A percentile compares a stretch with the other conserved stretches of the same genome.
These are phyloP conservation scores for Beta lomatogona DNA, from an alignment of 179 eudicot species.

Conservation along the genomic window DNA sequence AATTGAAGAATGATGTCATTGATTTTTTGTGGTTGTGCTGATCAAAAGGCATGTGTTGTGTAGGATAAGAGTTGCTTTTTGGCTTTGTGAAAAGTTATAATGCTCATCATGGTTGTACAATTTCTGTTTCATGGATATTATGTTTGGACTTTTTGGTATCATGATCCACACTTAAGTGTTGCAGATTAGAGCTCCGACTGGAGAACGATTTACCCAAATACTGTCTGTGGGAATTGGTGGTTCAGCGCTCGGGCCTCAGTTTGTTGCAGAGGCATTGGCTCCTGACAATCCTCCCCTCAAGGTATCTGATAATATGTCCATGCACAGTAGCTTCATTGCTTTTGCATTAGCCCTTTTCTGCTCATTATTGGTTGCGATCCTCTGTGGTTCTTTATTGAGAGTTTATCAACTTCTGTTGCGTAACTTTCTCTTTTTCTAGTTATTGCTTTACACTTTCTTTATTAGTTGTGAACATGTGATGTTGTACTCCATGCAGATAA, in stretches of 20 bases:
- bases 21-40: not conserved
- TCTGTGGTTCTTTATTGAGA: not conserved
- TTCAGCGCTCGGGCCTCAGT: constrained; percentile 99
- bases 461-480: constrained; percentile 1
- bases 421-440: not conserved
- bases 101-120: not conserved
- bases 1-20: not conserved
- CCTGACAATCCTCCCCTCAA: constrained; percentile 98
- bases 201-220: constrained; percentile 69
- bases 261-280: constrained; percentile 99
- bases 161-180: not conserved
- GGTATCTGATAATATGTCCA: constrained; percentile 40
- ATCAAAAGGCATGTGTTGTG: not conserved
- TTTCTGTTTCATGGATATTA: not conserved
- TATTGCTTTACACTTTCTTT: not conserved
- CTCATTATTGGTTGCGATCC: not conserved
- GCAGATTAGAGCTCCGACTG: constrained; percentile 80
- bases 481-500: constrained; percentile 55
- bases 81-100: not conserved
- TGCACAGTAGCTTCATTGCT: not conserved
- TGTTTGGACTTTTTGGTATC: constrained; percentile 9
- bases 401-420: not conserved
- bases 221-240: constrained; percentile 98
- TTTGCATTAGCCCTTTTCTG: not conserved
- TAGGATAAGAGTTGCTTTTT: not conserved